These are phyloP conservation scores for Bauhinia variegata DNA, from an alignment of 306 rosid species.

Conservation along the genomic window DNA sequence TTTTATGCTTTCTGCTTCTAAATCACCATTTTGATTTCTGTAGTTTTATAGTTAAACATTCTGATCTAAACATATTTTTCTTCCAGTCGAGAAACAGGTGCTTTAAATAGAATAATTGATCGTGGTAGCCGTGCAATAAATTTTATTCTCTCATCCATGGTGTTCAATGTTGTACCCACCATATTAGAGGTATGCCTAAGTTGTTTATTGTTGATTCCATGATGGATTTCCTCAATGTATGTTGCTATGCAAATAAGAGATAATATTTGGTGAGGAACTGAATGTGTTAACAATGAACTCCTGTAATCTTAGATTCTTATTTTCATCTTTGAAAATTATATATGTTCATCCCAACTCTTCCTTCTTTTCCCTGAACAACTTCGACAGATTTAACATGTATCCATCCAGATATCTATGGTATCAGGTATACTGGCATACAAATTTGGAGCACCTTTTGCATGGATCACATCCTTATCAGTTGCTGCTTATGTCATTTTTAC, in stretches of 20 bases:
- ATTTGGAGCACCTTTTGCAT: slow-evolving; percentile 93
- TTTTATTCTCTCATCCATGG: slow-evolving; percentile 94
- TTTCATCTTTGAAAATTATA: slow-evolving; percentile 32
- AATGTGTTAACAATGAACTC: slow-evolving; percentile 16
- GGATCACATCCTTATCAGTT: slow-evolving; percentile 94
- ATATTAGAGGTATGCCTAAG: slow-evolving; percentile 77
- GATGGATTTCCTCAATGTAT: slow-evolving; percentile 21
- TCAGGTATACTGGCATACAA: slow-evolving; percentile 97
- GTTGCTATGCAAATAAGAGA: not conserved
- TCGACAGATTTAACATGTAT: slow-evolving; percentile 64
- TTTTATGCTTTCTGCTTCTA: not conserved
- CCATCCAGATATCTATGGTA: slow-evolving; percentile 95
- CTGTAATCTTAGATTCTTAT: slow-evolving; percentile 13
- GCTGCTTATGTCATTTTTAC: slow-evolving; percentile 87
- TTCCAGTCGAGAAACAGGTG: slow-evolving; percentile 97
- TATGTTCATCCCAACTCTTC: slow-evolving; percentile 36
- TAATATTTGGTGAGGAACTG: slow-evolving; percentile 21
- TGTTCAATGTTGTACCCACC: slow-evolving; percentile 94
- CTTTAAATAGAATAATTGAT: slow-evolving; percentile 85
- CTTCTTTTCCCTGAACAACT: slow-evolving; percentile 44
- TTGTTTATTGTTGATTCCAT: slow-evolving; percentile 28
- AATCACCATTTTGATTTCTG: slow-evolving; percentile 11
- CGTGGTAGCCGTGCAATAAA: slow-evolving; percentile 98
- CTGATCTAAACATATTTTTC: slow-evolving; percentile 35
- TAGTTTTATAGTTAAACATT: slow-evolving; percentile 18